These are phyloP conservation scores for Neurospora terricola DNA, from an alignment of 495 filamentous ascomycete genomes.

Conservation along the genomic window DNA sequence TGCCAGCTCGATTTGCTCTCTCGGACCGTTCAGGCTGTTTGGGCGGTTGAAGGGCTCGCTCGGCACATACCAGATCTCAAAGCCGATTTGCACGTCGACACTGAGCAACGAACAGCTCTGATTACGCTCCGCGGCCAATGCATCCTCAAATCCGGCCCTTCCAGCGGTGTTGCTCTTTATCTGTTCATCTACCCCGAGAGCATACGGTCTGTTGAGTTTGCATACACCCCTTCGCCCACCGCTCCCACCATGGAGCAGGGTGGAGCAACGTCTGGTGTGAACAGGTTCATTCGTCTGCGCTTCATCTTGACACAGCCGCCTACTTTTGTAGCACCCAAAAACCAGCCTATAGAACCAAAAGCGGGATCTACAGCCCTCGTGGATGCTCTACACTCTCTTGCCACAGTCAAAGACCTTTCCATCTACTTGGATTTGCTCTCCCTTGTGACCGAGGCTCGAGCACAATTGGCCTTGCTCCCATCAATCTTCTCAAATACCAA, in stretches of 20 bases:
- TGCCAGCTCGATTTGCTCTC: not conserved
- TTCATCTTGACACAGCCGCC: not conserved
- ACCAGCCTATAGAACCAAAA: not conserved
- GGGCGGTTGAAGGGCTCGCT: not conserved
- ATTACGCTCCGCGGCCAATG: not conserved
- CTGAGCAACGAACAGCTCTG: not conserved
- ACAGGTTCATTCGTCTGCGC: not conserved
- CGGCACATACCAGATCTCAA: not conserved
- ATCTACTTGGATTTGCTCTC: not conserved
- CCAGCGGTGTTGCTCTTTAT: not conserved
- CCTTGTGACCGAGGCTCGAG: fast-evolving
- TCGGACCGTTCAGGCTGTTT: not conserved
- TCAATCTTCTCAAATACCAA: not conserved
- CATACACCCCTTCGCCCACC: not conserved
- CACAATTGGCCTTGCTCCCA: not conserved
- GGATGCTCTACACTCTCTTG: not conserved
- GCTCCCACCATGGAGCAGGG: not conserved
- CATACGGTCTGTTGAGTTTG: not conserved
- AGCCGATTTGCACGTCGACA: not conserved
- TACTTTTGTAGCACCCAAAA: not conserved
- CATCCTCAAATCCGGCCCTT: not conserved
- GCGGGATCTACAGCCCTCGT: fast-evolving
- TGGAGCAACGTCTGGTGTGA: fast-evolving
- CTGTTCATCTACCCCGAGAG: not conserved
- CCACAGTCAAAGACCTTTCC: not conserved